A percentile compares a stretch with the other conserved stretches of the same genome.
Conservation (phyloP, 192 early-diverging fungal species). For the Coemansia interrupta region DNA sequence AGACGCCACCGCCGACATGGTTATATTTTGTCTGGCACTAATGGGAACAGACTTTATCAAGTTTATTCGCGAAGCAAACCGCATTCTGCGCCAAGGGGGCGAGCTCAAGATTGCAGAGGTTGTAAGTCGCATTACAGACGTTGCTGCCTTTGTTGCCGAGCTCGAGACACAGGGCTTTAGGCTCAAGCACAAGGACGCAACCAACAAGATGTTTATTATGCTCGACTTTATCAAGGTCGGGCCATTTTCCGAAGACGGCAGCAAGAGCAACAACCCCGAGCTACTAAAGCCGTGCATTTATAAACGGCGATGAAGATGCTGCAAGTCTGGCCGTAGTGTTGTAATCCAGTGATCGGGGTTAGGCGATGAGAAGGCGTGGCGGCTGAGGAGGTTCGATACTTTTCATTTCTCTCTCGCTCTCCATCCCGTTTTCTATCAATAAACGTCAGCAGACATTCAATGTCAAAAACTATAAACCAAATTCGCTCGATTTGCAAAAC, state of each 20-base stretch:
- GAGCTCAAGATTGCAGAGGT: constrained; percentile 93
- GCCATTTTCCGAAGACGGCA: constrained; percentile 22
- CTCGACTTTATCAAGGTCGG: constrained; percentile 71
- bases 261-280: neutral
- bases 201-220: constrained; percentile 95
- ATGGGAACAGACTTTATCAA: constrained; percentile 96
- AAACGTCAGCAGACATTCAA: neutral
- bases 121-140: constrained; percentile 78
- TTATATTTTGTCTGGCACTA: constrained; percentile 87
- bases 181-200: constrained; percentile 65
- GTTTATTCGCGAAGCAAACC: constrained; percentile 83
- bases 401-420: neutral
- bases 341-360: too few species aligned
- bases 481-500: too few species aligned
- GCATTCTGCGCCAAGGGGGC: constrained; percentile 76
- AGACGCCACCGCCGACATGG: constrained; percentile 68
- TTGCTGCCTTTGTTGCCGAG: constrained; percentile 70
- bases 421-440: neutral
- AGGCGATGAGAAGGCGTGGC: too few species aligned
- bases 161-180: constrained; percentile 77
- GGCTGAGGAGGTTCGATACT: too few species aligned
- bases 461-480: neutral
- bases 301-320: constrained; percentile 19
- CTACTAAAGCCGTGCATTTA: constrained; percentile 63
- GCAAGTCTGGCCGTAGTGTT: neutral